These are phyloP conservation scores for Sphaerulina populicola DNA, from an alignment of 2,329 filamentous ascomycete genomes.

Conservation along the genomic window DNA sequence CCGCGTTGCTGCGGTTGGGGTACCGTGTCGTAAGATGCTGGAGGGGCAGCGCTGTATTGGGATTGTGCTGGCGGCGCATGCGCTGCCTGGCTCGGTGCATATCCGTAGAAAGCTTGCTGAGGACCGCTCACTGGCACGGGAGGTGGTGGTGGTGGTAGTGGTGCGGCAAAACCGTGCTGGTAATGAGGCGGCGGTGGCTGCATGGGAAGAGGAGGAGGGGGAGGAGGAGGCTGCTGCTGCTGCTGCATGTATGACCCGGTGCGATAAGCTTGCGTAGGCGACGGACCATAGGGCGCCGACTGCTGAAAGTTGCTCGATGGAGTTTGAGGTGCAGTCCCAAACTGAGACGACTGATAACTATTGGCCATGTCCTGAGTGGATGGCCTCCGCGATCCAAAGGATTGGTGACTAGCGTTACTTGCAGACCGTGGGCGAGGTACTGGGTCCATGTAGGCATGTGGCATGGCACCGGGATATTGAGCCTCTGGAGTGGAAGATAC, in stretches of 20 bases:
- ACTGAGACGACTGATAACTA: constrained; percentile 34
- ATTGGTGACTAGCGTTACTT: constrained; percentile 34
- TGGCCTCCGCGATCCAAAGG: constrained; percentile 33
- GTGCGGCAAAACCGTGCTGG: constrained; percentile 21
- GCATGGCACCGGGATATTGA: constrained; percentile 18
- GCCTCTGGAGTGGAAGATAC: constrained; percentile 34
- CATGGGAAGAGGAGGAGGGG: constrained; percentile 34
- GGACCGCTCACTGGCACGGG: constrained; percentile 23
- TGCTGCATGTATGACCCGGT: constrained; percentile 28
- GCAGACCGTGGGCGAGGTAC: constrained; percentile 33
- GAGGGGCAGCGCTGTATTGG: constrained; percentile 33
- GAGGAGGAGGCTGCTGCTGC: too few relatives aligned
- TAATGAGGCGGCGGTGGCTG: constrained; percentile 27
- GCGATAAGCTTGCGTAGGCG: constrained; percentile 24
- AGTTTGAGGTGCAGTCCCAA: constrained; percentile 36
- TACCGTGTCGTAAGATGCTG: constrained; percentile 20
- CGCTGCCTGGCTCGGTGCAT: constrained; percentile 30
- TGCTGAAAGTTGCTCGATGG: constrained; percentile 34
- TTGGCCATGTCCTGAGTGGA: constrained; percentile 41
- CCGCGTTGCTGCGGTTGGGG: constrained; percentile 31
- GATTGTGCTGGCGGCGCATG: constrained; percentile 32
- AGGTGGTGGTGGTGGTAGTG: constrained; percentile 24
- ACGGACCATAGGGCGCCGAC: constrained; percentile 32
- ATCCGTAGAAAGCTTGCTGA: constrained; percentile 36
- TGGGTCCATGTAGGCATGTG: constrained; percentile 29